phyloP scores from a whole-genome alignment of 1,139 yeast species.

The Candida sojae region DNA sequence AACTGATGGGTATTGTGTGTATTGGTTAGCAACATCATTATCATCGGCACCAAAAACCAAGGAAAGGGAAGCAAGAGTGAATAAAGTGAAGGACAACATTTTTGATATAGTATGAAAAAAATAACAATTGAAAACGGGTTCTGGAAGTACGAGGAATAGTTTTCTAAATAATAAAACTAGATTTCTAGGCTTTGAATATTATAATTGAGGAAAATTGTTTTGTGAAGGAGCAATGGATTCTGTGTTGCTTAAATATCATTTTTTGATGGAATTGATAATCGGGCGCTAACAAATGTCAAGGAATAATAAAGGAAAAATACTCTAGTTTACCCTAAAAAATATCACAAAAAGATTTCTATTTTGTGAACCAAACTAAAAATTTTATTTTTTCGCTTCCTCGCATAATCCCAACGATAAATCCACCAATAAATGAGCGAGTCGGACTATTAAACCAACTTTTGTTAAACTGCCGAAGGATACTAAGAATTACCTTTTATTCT shows the following conservation, averaged over 20 bases:
- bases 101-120: neutral
- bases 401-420: neutral
- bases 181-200: too few relatives aligned
- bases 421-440: neutral
- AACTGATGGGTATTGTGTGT: constrained; percentile 32
- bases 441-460: too few relatives aligned
- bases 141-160: too few relatives aligned
- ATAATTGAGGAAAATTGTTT: too few relatives aligned
- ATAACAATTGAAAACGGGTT: too few relatives aligned
- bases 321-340: too few relatives aligned
- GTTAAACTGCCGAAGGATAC: neutral
- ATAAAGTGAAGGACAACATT: neutral
- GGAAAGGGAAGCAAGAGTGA: neutral
- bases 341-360: too few relatives aligned
- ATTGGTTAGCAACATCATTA: constrained; percentile 8
- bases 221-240: too few relatives aligned
- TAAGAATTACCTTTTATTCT: neutral
- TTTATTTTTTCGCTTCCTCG: neutral
- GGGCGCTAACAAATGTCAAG: neutral
- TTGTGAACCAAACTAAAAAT: too few relatives aligned
- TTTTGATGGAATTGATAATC: too few relatives aligned
- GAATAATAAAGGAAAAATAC: too few relatives aligned
- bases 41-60: neutral
- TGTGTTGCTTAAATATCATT: neutral
- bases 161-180: too few relatives aligned